Evolutionary conservation across 305 asterid genomes (phyloP).

Genomic region (Lippia alba): DNA sequence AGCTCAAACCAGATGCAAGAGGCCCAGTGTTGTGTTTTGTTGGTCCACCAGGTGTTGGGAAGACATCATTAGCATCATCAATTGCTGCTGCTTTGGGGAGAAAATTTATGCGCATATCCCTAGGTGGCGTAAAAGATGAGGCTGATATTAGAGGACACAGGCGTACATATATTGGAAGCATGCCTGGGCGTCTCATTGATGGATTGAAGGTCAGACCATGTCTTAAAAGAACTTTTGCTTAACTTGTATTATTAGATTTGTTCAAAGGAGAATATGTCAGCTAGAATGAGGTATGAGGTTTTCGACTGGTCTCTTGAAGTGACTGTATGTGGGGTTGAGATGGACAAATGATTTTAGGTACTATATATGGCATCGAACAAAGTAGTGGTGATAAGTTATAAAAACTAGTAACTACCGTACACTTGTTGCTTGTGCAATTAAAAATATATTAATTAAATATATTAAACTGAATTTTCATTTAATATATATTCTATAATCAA

Average conservation of each 20-base stretch:
- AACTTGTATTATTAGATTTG: slow-evolving; percentile 17
- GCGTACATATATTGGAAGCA: slow-evolving; percentile 97
- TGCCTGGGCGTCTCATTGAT: slow-evolving; percentile 99
- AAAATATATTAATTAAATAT: too few species aligned
- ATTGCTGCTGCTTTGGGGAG: slow-evolving; percentile 96
- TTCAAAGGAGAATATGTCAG: slow-evolving; percentile 13
- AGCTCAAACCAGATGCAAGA: slow-evolving; percentile 99
- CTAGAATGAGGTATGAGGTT: slow-evolving; percentile 29
- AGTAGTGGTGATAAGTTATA: slow-evolving; percentile 22
- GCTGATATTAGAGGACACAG: slow-evolving; percentile 99
- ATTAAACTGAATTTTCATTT: too few species aligned
- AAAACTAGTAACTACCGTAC: neutral
- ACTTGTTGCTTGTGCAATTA: too few species aligned
- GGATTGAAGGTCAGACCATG: slow-evolving; percentile 79
- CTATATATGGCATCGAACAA: slow-evolving; percentile 21
- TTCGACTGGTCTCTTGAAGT: slow-evolving; percentile 10
- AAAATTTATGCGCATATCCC: slow-evolving; percentile 93
- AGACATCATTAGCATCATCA: slow-evolving; percentile 97
- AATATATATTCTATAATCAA: too few species aligned
- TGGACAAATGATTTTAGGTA: slow-evolving; percentile 27
- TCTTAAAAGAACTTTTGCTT: slow-evolving; percentile 28
- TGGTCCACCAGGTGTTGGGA: slow-evolving; percentile 99
- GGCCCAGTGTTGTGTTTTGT: slow-evolving; percentile 98
- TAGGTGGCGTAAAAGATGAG: slow-evolving; percentile 99
- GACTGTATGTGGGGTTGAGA: slow-evolving; percentile 18